Evolutionary conservation across 345 rosid genomes (phyloP).

Genomic region (Populus ilicifolia): DNA sequence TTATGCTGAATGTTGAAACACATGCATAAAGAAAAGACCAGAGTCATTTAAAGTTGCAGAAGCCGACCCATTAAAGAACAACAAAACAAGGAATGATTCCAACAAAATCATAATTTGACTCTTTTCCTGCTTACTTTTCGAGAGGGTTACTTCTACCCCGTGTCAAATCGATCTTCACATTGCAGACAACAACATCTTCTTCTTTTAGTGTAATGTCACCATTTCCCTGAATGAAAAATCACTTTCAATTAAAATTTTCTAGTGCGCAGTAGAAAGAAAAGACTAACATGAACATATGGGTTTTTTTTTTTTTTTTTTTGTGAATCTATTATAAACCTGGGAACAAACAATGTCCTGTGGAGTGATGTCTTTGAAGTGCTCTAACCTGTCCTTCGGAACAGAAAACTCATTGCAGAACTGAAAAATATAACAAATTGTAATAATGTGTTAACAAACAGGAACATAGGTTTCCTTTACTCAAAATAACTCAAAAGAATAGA

Average conservation of each 20-base stretch:
- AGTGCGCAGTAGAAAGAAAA: conserved; percentile 2
- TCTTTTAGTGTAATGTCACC: conserved; percentile 30
- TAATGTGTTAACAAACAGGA: neutral
- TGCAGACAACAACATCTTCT: conserved; percentile 47
- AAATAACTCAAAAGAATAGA: neutral
- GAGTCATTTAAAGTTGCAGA: conserved; percentile 6
- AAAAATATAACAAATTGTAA: neutral
- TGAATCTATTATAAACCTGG: conserved; percentile 27
- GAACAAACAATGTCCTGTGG: conserved; percentile 50
- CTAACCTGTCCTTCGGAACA: conserved; percentile 41
- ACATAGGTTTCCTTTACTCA: neutral
- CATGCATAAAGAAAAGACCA: conserved; percentile 25
- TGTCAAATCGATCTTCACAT: conserved; percentile 45
- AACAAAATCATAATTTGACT: neutral
- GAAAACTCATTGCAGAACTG: conserved; percentile 49
- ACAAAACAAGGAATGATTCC: neutral
- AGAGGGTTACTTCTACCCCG: conserved; percentile 46
- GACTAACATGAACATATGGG: neutral
- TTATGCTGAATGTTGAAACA: conserved; percentile 30
- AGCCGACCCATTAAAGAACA: neutral
- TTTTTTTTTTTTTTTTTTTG: neutral
- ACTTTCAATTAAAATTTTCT: conserved; percentile 8
- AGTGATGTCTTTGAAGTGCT: conserved; percentile 42
- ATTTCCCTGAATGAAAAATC: conserved; percentile 25
- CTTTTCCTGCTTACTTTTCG: conserved; percentile 28